Conservation (phyloP, 2,329 filamentous ascomycete genomes). For the Cladosporium austrohemisphaericum region DNA sequence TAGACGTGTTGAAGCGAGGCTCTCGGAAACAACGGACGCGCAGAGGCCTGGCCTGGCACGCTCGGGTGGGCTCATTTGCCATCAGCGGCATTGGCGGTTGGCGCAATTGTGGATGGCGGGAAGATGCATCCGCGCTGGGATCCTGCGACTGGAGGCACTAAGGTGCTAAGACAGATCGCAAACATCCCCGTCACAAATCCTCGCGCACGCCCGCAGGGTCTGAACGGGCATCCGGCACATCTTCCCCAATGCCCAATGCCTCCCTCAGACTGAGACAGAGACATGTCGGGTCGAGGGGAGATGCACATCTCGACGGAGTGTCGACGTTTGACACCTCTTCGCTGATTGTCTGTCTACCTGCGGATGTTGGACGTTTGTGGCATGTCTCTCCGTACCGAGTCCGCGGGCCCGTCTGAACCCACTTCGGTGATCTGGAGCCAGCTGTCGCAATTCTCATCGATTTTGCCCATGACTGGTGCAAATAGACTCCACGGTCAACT, state of each 20-base stretch:
- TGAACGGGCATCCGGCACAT: neutral
- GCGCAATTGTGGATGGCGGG: neutral
- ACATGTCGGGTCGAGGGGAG: neutral
- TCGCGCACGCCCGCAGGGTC: neutral
- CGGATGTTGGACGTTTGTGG: no score
- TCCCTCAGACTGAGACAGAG: constrained; percentile 6
- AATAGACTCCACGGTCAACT: no score
- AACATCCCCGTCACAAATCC: constrained; percentile 10
- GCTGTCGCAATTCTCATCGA: no score
- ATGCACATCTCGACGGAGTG: no score
- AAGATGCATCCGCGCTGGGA: constrained; percentile 4
- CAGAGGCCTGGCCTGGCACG: neutral
- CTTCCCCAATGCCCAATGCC: constrained; percentile 1
- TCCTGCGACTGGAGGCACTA: neutral
- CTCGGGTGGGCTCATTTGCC: neutral
- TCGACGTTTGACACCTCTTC: no score
- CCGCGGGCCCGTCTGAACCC: no score
- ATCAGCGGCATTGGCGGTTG: constrained; percentile 9
- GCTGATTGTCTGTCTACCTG: no score
- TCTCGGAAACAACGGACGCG: no score
- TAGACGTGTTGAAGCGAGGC: no score
- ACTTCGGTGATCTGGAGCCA: no score
- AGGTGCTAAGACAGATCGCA: constrained; percentile 9
- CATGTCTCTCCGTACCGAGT: no score
- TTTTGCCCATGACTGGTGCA: no score